These are phyloP conservation scores for Salix dunnii DNA, from an alignment of 345 rosid species.

Conservation along the genomic window DNA sequence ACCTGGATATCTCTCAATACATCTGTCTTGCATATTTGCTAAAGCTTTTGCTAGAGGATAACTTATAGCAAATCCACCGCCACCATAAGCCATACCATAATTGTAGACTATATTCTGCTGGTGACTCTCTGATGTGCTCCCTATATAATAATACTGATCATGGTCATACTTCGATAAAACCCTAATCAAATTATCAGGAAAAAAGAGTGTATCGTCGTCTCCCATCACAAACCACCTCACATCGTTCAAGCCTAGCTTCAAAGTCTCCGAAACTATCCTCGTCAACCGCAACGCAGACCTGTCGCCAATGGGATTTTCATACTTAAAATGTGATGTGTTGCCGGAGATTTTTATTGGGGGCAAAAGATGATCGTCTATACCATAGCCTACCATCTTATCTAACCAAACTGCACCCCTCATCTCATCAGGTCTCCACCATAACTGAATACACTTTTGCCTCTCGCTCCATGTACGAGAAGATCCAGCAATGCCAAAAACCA, in stretches of 20 bases:
- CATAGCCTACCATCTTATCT: conserved; percentile 37
- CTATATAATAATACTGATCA: conserved; percentile 56
- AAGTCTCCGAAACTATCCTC: conserved; percentile 59
- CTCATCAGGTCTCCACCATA: conserved; percentile 59
- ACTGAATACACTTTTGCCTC: conserved; percentile 59
- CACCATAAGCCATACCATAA: conserved; percentile 80
- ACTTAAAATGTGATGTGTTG: conserved; percentile 40
- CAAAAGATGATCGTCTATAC: conserved; percentile 15
- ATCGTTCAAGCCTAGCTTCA: conserved; percentile 40
- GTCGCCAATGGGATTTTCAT: conserved; percentile 34
- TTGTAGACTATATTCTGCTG: conserved; percentile 62
- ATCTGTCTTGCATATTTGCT: conserved; percentile 60
- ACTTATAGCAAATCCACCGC: conserved; percentile 88
- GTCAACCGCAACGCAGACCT: conserved; percentile 32
- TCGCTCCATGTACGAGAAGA: conserved; percentile 60
- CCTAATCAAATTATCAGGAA: conserved; percentile 55
- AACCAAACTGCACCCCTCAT: conserved; percentile 77
- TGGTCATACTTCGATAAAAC: conserved; percentile 74
- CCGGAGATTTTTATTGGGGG: conserved; percentile 56
- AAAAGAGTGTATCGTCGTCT: conserved; percentile 77
- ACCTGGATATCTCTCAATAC: conserved; percentile 50
- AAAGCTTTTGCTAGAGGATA: conserved; percentile 60
- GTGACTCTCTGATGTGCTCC: conserved; percentile 74
- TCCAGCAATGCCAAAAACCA: conserved; percentile 72
- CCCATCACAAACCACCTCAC: conserved; percentile 91